phyloP scores from a whole-genome alignment of 441 rosid genomes.

The Viola pubescens region DNA sequence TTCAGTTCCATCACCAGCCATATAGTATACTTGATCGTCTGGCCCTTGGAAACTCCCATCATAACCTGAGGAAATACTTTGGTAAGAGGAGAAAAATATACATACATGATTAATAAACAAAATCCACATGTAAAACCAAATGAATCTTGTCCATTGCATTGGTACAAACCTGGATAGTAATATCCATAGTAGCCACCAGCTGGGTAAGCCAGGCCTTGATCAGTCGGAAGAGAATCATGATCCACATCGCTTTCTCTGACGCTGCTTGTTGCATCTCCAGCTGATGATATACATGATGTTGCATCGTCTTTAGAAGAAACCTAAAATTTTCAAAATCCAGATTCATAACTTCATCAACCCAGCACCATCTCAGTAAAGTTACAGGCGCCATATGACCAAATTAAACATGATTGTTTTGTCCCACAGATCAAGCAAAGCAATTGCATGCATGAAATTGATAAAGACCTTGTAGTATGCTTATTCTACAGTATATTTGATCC shows the following conservation, averaged over 20 bases:
- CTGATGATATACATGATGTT: slow-evolving; percentile 18
- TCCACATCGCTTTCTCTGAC: slow-evolving; percentile 18
- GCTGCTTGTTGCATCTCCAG: slow-evolving; percentile 18
- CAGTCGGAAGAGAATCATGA: slow-evolving; percentile 28
- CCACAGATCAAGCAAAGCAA: too few relatives aligned
- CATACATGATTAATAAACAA: slow-evolving; percentile 1
- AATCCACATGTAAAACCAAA: background rate
- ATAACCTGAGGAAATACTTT: slow-evolving; percentile 14
- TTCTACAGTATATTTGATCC: too few relatives aligned
- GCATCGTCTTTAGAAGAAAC: slow-evolving; percentile 28
- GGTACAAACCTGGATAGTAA: slow-evolving; percentile 59
- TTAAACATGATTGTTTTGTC: too few relatives aligned
- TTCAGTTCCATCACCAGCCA: slow-evolving; percentile 44
- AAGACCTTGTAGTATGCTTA: too few relatives aligned
- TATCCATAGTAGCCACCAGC: slow-evolving; percentile 49
- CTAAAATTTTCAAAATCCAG: slow-evolving; percentile 5
- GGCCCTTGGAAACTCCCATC: slow-evolving; percentile 40
- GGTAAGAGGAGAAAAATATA: slow-evolving; percentile 14
- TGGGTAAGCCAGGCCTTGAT: slow-evolving; percentile 48
- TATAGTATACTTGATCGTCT: slow-evolving; percentile 53
- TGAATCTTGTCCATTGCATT: background rate
- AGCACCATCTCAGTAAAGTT: too few relatives aligned
- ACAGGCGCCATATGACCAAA: too few relatives aligned
- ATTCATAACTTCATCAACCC: too few relatives aligned
- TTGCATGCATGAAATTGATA: too few relatives aligned